A percentile compares a stretch with the other conserved stretches of the same genome.
Evolutionary conservation across 768 basidiomycete species (phyloP).

Genomic region (Steccherinum ochraceum): DNA sequence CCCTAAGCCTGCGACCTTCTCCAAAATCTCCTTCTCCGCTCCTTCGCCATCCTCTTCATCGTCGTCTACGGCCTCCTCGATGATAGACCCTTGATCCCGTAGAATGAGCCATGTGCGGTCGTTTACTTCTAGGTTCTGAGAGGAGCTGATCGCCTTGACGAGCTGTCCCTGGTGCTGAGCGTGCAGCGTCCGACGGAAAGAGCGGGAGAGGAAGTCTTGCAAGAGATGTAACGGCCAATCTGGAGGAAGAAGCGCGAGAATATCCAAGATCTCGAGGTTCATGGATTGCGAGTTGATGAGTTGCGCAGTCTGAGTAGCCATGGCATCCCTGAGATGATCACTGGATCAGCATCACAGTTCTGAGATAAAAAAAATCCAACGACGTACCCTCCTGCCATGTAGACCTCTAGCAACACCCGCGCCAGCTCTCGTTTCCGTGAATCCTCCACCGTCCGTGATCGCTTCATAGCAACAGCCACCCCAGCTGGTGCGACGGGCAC

Average conservation of each 20-base stretch:
- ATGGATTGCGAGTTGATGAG: slow-evolving; percentile 77
- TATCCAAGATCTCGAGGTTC: slow-evolving; percentile 72
- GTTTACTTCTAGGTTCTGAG: slow-evolving; percentile 70
- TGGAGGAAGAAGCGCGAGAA: slow-evolving; percentile 60
- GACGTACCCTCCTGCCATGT: slow-evolving; percentile 74
- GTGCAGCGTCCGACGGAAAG: slow-evolving; percentile 73
- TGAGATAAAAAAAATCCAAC: too few species aligned
- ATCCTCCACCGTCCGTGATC: slow-evolving; percentile 35
- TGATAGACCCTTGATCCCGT: slow-evolving; percentile 56
- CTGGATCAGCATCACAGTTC: slow-evolving; percentile 1
- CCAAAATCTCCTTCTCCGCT: slow-evolving; percentile 17
- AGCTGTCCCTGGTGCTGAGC: slow-evolving; percentile 64
- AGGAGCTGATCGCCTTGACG: slow-evolving; percentile 69
- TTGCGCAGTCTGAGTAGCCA: slow-evolving; percentile 53
- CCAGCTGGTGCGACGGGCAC: slow-evolving; percentile 22
- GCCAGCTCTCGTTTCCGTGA: slow-evolving; percentile 52
- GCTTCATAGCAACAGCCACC: slow-evolving; percentile 24
- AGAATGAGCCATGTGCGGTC: slow-evolving; percentile 53
- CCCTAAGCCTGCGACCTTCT: slow-evolving; percentile 14
- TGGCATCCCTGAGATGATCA: slow-evolving; percentile 36
- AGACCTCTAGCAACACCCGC: slow-evolving; percentile 70
- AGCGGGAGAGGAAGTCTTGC: slow-evolving; percentile 73
- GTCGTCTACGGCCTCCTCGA: slow-evolving; percentile 55
- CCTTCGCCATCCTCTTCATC: slow-evolving; percentile 27
- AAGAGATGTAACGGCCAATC: slow-evolving; percentile 71